Evolutionary conservation across 2,329 filamentous ascomycete species (phyloP).

Genomic region (Podosphaera fusca): DNA sequence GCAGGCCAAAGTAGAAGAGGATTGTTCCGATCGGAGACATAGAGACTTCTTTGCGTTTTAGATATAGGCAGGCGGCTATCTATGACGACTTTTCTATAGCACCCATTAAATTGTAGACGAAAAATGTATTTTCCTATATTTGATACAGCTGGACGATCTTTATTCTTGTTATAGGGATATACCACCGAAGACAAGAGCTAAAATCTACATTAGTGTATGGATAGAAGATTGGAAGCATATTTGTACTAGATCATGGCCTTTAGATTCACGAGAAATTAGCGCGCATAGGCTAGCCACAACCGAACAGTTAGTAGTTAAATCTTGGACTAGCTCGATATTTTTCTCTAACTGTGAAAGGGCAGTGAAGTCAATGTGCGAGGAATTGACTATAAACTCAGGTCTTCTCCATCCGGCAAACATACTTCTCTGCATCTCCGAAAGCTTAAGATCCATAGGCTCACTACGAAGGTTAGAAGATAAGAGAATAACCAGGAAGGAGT

Average conservation of each 20-base stretch:
- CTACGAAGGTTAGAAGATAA: constrained; percentile 21
- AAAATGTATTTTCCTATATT: constrained; percentile 74
- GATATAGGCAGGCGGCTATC: constrained; percentile 74
- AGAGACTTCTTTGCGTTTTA: constrained; percentile 49
- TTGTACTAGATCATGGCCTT: constrained; percentile 43
- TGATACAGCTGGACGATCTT: constrained; percentile 37
- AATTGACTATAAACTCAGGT: constrained; percentile 13
- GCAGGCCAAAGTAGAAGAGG: constrained; percentile 75
- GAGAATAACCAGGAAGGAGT: constrained; percentile 1
- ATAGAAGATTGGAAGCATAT: neutral
- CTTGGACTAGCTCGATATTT: constrained; percentile 70
- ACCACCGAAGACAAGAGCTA: constrained; percentile 51
- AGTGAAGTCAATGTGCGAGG: constrained; percentile 30
- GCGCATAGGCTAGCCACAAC: constrained; percentile 90
- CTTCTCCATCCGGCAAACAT: constrained; percentile 74
- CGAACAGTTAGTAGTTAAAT: constrained; percentile 88
- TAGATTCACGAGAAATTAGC: constrained; percentile 43
- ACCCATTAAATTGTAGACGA: constrained; percentile 89
- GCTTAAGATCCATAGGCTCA: constrained; percentile 42
- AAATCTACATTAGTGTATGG: constrained; percentile 1
- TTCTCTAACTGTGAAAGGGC: constrained; percentile 14
- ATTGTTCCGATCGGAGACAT: constrained; percentile 71
- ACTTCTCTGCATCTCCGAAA: constrained; percentile 51
- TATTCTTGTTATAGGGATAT: constrained; percentile 45
- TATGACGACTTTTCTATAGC: constrained; percentile 64